Evolutionary conservation across 2,329 filamentous ascomycete species (phyloP).

Genomic region (Xylaria hypoxylon): DNA sequence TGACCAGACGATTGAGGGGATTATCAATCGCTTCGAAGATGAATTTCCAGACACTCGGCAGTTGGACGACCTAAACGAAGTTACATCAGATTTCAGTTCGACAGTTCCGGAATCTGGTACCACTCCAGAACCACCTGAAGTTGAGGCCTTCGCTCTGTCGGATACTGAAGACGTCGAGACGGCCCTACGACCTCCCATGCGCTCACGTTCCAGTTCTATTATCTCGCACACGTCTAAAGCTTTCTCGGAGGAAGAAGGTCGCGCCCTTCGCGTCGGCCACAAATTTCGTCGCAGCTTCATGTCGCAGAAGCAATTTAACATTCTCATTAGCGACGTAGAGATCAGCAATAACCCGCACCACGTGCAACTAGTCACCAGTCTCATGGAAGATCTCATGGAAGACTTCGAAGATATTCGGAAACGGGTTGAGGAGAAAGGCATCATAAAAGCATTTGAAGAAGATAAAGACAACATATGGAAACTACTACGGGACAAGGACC

Average conservation of each 20-base stretch:
- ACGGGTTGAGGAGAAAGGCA: constrained; percentile 68
- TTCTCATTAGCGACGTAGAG: constrained; percentile 62
- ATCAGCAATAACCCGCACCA: constrained; percentile 64
- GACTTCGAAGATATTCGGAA: constrained; percentile 68
- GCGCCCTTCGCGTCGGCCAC: constrained; percentile 66
- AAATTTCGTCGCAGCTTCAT: constrained; percentile 66
- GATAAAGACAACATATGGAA: constrained; percentile 63
- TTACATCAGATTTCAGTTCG: constrained; percentile 44
- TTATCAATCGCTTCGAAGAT: constrained; percentile 95
- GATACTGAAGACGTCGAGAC: constrained; percentile 63
- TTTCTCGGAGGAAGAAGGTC: constrained; percentile 68
- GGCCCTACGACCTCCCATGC: constrained; percentile 56
- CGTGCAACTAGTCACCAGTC: constrained; percentile 65
- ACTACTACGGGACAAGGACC: constrained; percentile 69
- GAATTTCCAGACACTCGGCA: constrained; percentile 90
- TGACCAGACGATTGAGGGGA: constrained; percentile 86
- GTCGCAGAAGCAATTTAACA: constrained; percentile 63
- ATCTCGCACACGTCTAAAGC: constrained; percentile 63
- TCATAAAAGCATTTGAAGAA: constrained; percentile 71
- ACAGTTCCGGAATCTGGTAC: constrained; percentile 42
- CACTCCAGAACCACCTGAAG: constrained; percentile 51
- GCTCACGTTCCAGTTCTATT: constrained; percentile 65
- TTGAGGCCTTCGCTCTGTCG: constrained; percentile 56
- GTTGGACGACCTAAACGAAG: constrained; percentile 47
- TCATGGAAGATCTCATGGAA: constrained; percentile 73